These are phyloP conservation scores for Chlorella sp. DNA, from an alignment of 139 green algal species.

Conservation along the genomic window DNA sequence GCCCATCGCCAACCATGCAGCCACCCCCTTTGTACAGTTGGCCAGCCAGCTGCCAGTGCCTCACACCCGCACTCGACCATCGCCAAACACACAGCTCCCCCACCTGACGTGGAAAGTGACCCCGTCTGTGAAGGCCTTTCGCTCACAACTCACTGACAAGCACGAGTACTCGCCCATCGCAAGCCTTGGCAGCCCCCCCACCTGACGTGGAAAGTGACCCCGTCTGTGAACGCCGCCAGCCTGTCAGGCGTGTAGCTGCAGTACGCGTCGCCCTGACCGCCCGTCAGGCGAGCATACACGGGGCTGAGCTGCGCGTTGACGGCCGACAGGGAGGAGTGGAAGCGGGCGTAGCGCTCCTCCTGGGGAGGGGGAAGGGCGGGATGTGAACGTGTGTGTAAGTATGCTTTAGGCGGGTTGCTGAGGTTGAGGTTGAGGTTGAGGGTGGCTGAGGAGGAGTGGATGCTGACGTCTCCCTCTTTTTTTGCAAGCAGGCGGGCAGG, in stretches of 20 bases:
- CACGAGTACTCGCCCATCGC: neutral
- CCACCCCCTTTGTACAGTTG: no score
- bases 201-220: conserved; percentile 70
- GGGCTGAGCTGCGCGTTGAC: conserved; percentile 33
- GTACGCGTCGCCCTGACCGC: conserved; percentile 57
- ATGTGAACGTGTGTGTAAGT: neutral
- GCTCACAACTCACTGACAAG: no score
- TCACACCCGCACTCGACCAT: no score
- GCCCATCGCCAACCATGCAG: no score
- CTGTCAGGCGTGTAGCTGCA: conserved; percentile 62
- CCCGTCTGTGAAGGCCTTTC: no score
- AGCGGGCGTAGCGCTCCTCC: conserved; percentile 48
- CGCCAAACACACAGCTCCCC: no score
- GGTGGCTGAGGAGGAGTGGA: neutral
- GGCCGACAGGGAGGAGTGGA: conserved; percentile 40
- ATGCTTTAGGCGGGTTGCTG: no score
- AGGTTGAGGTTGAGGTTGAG: neutral
- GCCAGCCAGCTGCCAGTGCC: no score
- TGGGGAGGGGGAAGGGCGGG: conserved; percentile 31
- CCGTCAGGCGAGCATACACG: conserved; percentile 59
- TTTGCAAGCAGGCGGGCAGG: neutral
- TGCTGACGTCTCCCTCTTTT: neutral
- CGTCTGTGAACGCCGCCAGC: conserved; percentile 66
- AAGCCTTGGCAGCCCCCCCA: neutral
- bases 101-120: no score